Evolutionary conservation across 148 eudicot genomes (phyloP), one percentile per base, ranked within the genome.

Genomic region (Rhododendron mucronatum): DNA sequence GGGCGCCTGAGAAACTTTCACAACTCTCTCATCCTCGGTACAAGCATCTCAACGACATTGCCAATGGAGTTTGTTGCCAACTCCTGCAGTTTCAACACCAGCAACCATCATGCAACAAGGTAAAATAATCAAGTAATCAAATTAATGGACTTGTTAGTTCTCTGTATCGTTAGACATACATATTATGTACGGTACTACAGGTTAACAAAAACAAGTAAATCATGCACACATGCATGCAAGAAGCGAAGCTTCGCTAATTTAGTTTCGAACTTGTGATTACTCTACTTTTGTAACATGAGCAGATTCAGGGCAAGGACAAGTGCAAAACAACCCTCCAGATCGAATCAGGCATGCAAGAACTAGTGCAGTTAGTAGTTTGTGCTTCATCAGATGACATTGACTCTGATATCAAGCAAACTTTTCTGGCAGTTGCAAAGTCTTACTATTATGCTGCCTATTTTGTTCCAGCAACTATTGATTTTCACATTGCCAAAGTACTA

Each of bases 401-500:
- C 75, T 75, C 78, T 33, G 48, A 82, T 53, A 80, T 89, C 21
- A 96, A 90, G 83, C 90, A 92, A 39, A 95, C 89, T 16, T 95
- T 92, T 85, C 90, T 94, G 5, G 86, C 84, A 21, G 88, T 95
- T 0, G 93, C 92, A 7, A 94, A 86, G 87, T 88, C 93, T 81
- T 94, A 85, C 81, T 96, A 94, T 87, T 95, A 95, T 83, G 79
- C 83, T 50, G 91, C 91, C 18, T 88, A 92, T 85, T 95, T 93
- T 77, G 73, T 88, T 80, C 86, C 85, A 26, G 88, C 82, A 6
- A 87, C 92, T 1, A 85, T 94, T 8, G 78, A 91, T 82, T 83
- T 74, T 80, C 99, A 96, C 84, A 94, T 95, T 67, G 83, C 90
- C 7, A 93, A 91, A 89, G 95, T 96, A 39, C 89, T 96, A 18